A percentile compares a stretch with the other conserved stretches of the same genome.
Evolutionary conservation across 345 rosid genomes (phyloP).

Genomic region (Kandelia obovata): DNA sequence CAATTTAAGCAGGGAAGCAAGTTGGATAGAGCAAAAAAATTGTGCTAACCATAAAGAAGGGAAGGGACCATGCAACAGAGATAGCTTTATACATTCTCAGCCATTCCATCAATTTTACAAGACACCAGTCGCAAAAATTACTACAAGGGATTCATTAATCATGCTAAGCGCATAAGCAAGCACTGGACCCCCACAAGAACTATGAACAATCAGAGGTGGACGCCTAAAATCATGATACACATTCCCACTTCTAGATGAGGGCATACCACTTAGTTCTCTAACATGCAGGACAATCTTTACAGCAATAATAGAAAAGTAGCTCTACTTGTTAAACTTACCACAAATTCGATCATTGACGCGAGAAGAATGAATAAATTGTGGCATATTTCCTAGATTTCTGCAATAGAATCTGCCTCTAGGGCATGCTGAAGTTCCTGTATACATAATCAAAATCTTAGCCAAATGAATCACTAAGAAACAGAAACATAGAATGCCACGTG

Average conservation of each 20-base stretch:
- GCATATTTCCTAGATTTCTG: constrained; percentile 56
- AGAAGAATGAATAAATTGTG: constrained; percentile 51
- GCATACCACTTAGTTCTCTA: neutral
- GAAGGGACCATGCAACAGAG: neutral
- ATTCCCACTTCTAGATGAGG: constrained; percentile 1
- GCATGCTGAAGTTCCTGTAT: constrained; percentile 77
- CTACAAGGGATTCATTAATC: neutral
- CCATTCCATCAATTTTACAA: neutral
- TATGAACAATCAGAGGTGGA: neutral
- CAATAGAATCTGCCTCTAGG: constrained; percentile 63
- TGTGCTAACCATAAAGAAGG: neutral
- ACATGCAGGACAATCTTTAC: neutral
- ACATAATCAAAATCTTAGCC: constrained; percentile 14
- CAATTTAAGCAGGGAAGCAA: neutral
- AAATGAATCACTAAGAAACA: constrained; percentile 5
- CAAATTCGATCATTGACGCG: constrained; percentile 56
- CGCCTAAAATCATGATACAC: neutral
- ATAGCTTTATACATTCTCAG: neutral
- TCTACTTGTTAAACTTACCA: constrained; percentile 35
- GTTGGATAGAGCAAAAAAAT: neutral
- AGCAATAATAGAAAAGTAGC: neutral
- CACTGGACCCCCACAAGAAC: neutral
- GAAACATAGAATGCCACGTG: neutral
- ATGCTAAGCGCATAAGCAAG: neutral
- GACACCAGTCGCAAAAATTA: constrained; percentile 8